These are phyloP conservation scores for Pelargonium australe DNA, from an alignment of 441 rosid genomes.

Conservation along the genomic window DNA sequence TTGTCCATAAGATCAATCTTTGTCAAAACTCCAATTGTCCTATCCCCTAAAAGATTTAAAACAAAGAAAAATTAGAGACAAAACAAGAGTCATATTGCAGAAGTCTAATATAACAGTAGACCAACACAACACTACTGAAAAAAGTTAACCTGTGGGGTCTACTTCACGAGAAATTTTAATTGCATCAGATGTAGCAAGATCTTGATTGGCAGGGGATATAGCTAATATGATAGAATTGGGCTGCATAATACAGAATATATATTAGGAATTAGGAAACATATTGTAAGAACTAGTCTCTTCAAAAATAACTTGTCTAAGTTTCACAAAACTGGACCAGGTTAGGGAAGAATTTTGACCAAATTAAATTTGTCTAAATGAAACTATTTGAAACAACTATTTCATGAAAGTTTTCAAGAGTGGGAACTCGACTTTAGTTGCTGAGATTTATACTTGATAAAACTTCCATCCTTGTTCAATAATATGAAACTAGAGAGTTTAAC, in stretches of 20 bases:
- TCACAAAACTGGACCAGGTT: too few species aligned
- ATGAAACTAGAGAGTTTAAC: too few species aligned
- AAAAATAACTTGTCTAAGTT: too few species aligned
- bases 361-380: too few species aligned
- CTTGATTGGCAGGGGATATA: conserved; percentile 98
- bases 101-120: too few species aligned
- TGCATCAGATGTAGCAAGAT: conserved; percentile 97
- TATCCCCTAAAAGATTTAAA: conserved; percentile 56
- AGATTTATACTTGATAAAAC: too few species aligned
- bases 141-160: conserved; percentile 75
- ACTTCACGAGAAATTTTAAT: conserved; percentile 98
- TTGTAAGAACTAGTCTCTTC: too few species aligned
- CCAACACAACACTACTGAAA: neutral
- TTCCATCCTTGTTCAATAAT: too few species aligned
- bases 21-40: conserved; percentile 93
- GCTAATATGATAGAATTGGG: conserved; percentile 95
- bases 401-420: too few species aligned
- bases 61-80: conserved; percentile 11
- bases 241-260: conserved; percentile 25
- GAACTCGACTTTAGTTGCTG: too few species aligned
- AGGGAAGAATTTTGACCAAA: too few species aligned
- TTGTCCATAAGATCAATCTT: conserved; percentile 99
- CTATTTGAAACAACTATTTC: too few species aligned
- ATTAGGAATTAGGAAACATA: neutral
- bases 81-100: neutral